Base-by-base conservation (phyloP, 1,284 basidiomycete genomes). In the Naganishia liquefaciens region DNA sequence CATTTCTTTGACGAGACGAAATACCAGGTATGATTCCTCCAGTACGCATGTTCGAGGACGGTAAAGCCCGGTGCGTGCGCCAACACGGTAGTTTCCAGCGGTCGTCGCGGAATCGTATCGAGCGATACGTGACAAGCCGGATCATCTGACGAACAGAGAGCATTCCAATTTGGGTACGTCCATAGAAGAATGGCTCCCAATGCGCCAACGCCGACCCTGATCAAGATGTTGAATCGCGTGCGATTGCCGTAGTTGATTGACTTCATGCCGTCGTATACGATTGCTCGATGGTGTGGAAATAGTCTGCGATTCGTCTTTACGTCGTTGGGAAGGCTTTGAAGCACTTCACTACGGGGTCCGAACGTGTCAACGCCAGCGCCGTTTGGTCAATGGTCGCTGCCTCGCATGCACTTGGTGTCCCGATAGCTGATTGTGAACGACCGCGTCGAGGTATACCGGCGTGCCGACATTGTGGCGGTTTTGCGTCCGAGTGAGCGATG, bases 1-100 rank as follows among this genome's bases (percentile, higher is more conserved):
- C 83, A 52, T 84, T 86, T 76, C 79, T 86, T 66, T 37, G 72
- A 68, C 17, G 72, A 70, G 21, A 74, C 47, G 62, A 73, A 67
- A 44, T 69, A 64, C 67, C 65, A 74, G 19, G 69, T 70, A 44
- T 68, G 54, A 61, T 74, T 74, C 39, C 54, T 65, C 70, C 70
- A 73, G 65, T 74, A 74, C 23, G 72, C 73, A 61, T 30, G 71
- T 64, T 72, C 70, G n/a, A 74, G 53, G 25, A 73, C 66, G 5
- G 69, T 71, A 54, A 67, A 74, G 5, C 73, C 73, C 2, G 73
- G 67, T 2, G 70, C 68, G 42, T 73, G 70, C 19, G 69, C 69
- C 28, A 69, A 55, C 7, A 74, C 51, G 19, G 21, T 28, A 30
- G 62, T 63, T n/a, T 63, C 62, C 7, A 44, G 21, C 3, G 42